These are phyloP conservation scores for Fonticula alba DNA, from an alignment of 78 protist species.

Conservation along the genomic window DNA sequence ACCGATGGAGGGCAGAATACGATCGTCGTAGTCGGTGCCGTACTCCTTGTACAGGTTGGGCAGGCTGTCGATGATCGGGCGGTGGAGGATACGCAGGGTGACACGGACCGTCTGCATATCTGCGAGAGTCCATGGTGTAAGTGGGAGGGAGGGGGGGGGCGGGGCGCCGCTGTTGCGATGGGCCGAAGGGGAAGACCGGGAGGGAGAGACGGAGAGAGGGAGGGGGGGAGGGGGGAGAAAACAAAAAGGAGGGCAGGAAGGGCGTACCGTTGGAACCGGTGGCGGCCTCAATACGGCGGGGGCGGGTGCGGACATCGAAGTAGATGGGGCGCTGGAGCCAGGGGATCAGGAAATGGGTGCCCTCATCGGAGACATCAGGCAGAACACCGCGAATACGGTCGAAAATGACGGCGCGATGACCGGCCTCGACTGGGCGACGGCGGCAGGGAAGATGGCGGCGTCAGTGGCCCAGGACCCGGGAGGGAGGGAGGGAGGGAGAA, in stretches of 20 bases:
- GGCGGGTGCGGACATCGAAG: slow-evolving; percentile 40
- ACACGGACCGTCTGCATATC: slow-evolving; percentile 55
- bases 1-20: slow-evolving; percentile 48
- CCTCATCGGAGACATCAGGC: slow-evolving; percentile 4
- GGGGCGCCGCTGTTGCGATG: no score
- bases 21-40: slow-evolving; percentile 53
- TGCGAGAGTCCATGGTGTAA: not conserved
- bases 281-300: slow-evolving; percentile 21
- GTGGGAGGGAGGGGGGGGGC: no score
- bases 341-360: slow-evolving; percentile 33
- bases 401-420: slow-evolving; percentile 47
- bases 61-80: slow-evolving; percentile 22
- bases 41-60: slow-evolving; percentile 16
- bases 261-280: slow-evolving; percentile 25
- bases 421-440: slow-evolving; percentile 54
- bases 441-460: no score
- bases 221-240: not conserved
- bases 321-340: slow-evolving; percentile 18
- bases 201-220: not conserved
- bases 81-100: slow-evolving; percentile 44
- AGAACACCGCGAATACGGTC: slow-evolving; percentile 29
- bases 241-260: not conserved
- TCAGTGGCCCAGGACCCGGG: no score
- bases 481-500: no score
- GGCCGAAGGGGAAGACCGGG: not conserved